Evolutionary conservation across 2,329 filamentous ascomycete genomes (phyloP), one percentile per base, ranked within the genome.

Genomic region (Tolypocladium paradoxum): DNA sequence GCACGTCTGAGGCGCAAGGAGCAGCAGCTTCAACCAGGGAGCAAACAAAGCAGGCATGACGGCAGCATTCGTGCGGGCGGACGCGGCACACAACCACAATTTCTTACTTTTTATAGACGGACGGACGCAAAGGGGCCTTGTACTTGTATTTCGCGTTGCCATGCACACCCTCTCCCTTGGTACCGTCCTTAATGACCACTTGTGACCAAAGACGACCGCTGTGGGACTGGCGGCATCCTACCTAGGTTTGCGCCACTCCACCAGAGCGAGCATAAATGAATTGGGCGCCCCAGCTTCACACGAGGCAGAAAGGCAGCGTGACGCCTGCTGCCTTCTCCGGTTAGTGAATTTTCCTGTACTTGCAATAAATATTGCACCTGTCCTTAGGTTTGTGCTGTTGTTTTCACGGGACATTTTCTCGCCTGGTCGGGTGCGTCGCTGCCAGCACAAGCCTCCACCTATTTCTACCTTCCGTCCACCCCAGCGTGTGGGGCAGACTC

Each of bases 61-160:
- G 45, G 51, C 56, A 52, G 38, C 43, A 50, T 58, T 50, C 54
- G 62, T 55, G 59, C 56, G 61, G 57, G 56, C 16, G 35, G 47
- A 40, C 47, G 47, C 45, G 52, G 53, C 54, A 53, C 37, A 35
- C 43, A 46, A 35, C 18, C 56, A 60, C 60, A 60, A 59, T 58
- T 58, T 60, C 59, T 58, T 49, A 54, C 61, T 56, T 61, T 65
- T 60, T 58, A 69, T 70, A 70, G 68, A 71, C 61, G 62, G 65
- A 58, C 56, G 61, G 56, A 58, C 61, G 64, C 60, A 56, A 64
- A 62, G 60, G 57, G 66, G 62, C 64, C 63, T 61, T 70, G 70
- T 72, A 73, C 65, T 72, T 70, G 65, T 73, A 72, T 68, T 68
- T 62, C 63, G 59, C 63, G 63, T 65, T 65, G 63, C 62, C 62